phyloP scores from a whole-genome alignment of 306 rosid genomes.

The Alnus glutinosa region DNA sequence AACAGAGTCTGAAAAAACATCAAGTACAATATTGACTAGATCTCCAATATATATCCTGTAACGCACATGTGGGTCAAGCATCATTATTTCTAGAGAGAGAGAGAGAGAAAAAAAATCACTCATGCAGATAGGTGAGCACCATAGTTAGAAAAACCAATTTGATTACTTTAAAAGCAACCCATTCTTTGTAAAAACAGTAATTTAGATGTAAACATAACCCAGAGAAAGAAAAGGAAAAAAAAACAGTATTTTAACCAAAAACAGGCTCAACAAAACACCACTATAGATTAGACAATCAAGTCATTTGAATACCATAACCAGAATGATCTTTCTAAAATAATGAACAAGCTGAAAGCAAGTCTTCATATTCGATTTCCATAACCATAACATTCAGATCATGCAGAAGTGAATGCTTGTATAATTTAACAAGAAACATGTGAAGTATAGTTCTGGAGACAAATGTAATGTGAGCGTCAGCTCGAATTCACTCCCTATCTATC shows the following conservation, averaged over 20 bases:
- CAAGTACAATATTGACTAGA: not conserved
- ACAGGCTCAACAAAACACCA: not conserved
- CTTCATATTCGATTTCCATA: not conserved
- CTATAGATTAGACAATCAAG: not conserved
- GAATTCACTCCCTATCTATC: not conserved
- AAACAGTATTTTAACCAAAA: not conserved
- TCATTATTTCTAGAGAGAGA: not conserved
- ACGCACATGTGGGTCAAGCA: not conserved
- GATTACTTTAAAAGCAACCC: not conserved
- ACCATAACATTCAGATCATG: not conserved
- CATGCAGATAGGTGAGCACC: not conserved
- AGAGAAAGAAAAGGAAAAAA: not conserved
- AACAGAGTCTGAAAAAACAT: not conserved
- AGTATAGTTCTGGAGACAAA: not conserved
- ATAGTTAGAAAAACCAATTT: not conserved
- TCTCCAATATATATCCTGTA: not conserved
- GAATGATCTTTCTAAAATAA: too few relatives aligned
- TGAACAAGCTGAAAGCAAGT: not conserved
- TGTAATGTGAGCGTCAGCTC: not conserved
- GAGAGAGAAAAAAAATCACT: too few relatives aligned
- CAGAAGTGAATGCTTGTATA: not conserved
- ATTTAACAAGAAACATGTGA: not conserved
- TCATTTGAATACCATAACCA: not conserved
- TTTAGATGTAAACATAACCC: not conserved
- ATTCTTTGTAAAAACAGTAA: not conserved